These are phyloP conservation scores for Penicillium chermesinum DNA, from an alignment of 495 filamentous ascomycete species.

Conservation along the genomic window DNA sequence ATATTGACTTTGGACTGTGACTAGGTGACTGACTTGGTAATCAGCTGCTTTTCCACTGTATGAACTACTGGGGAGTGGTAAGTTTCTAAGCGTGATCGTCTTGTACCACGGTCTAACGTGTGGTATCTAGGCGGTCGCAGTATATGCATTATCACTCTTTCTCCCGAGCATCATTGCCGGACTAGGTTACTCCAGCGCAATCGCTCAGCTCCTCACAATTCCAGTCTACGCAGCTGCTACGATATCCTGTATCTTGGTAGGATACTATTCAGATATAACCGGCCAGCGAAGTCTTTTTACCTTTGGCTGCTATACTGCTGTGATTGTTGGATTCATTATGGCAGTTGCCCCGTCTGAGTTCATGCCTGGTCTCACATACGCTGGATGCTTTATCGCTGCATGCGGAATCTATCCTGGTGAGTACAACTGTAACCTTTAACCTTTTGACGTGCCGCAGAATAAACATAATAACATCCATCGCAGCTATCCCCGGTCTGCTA, in stretches of 20 bases:
- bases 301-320: conserved; percentile 4
- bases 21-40: neutral
- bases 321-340: conserved; percentile 8
- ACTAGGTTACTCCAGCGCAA: conserved; percentile 5
- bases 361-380: conserved; percentile 8
- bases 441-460: neutral
- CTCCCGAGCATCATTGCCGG: conserved; percentile 9
- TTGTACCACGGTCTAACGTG: no score
- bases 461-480: neutral
- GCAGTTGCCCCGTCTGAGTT: conserved; percentile 4
- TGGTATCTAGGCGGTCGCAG: conserved; percentile 1
- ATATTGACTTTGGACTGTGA: no score
- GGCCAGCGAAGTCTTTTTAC: conserved; percentile 9
- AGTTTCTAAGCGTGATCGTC: no score
- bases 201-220: conserved; percentile 10
- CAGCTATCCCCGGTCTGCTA: conserved; percentile 8
- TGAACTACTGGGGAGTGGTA: conserved; percentile 11
- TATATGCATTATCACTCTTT: conserved; percentile 9
- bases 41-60: conserved; percentile 5
- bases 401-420: conserved; percentile 10
- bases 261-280: conserved; percentile 6
- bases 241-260: conserved; percentile 5
- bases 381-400: conserved; percentile 7
- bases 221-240: conserved; percentile 9
- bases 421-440: neutral